Base-by-base conservation (phyloP, 129 eudicot genomes). In the Tagetes erecta region DNA sequence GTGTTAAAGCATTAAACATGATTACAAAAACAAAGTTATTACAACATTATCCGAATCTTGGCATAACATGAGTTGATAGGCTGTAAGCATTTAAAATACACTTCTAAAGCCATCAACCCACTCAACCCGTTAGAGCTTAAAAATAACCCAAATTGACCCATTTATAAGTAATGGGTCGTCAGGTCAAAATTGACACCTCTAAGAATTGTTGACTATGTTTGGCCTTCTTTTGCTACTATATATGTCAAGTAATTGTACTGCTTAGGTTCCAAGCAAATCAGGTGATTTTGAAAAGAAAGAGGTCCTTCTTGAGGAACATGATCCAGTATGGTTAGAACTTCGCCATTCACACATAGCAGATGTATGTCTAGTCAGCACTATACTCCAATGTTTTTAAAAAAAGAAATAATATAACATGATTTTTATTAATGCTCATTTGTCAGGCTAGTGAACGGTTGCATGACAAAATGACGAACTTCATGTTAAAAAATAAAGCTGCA, bases 321-420 rank as follows among this genome's bases (percentile, higher is more conserved):
- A 93, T 79, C 96, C 98, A 58, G 63, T 93, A 73, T 93, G 97
- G 98, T 75, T 85, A 75, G 98, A 93, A 91, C 97, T 93, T 41
- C 92, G 98, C 38, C 97, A 93, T 88, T 78, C 96, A 1, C 98
- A 93, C 71, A 93, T 93, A 75, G 98, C 98, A 65, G 98, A 93
- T 85, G 98, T 93, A 85, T 40, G 97, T 81, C 38, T 56, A 7
- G 3, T 77, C 42, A 44, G 31, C 41, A 50, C 64, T 71, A 33
- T 37, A 52, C 59, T 33, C 31, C 49, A 36, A 8, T 36, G 11
- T 30, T 33, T 38, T 78, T 36, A 46, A 46, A 12, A 2, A 11
- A 33, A 64, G 37, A 75, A 42, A 51, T n/a, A 71, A 33, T 31
- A 4, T 63, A 30, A 14, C 70, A 58, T 64, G 46, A 59, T 45